phyloP scores from a whole-genome alignment of 2,329 filamentous ascomycete genomes.

The Epichloe typhina region DNA sequence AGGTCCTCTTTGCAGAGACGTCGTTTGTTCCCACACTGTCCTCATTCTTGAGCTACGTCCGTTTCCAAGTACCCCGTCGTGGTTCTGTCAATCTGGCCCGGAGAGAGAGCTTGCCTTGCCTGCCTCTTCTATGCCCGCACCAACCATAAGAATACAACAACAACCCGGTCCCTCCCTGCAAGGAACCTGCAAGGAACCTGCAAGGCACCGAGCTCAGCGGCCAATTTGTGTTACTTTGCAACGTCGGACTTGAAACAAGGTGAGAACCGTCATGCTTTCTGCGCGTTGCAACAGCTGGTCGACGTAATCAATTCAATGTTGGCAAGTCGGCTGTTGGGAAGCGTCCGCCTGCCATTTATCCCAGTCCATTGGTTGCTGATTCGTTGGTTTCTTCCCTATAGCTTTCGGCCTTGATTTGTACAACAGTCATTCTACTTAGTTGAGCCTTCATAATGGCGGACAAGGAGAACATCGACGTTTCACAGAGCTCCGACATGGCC shows the following conservation, averaged over 20 bases:
- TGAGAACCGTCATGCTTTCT: neutral
- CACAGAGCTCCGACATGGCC: slow-evolving; percentile 28
- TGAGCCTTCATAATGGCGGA: slow-evolving; percentile 29
- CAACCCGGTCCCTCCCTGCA: neutral
- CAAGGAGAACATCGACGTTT: slow-evolving; percentile 31
- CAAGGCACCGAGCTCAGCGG: slow-evolving; percentile 3
- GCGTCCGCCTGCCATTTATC: neutral
- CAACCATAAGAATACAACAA: neutral
- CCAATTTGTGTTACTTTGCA: slow-evolving; percentile 1
- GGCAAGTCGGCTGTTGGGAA: neutral
- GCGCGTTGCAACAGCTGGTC: neutral
- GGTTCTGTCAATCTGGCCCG: neutral
- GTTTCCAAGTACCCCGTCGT: neutral
- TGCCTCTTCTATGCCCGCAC: neutral
- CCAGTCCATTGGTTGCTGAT: neutral
- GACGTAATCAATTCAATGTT: neutral
- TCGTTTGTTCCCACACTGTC: neutral
- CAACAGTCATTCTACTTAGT: neutral
- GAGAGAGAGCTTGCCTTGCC: neutral
- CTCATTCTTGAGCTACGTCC: neutral
- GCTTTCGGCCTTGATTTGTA: neutral
- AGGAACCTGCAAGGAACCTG: neutral
- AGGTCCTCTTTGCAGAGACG: neutral
- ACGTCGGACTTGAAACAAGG: slow-evolving; percentile 2
- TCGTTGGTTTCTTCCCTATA: neutral